A percentile compares a stretch with the other conserved stretches of the same genome.
These are phyloP conservation scores for Cryptococcus sp. DNA, from an alignment of 1,284 basidiomycete species.

Conservation along the genomic window DNA sequence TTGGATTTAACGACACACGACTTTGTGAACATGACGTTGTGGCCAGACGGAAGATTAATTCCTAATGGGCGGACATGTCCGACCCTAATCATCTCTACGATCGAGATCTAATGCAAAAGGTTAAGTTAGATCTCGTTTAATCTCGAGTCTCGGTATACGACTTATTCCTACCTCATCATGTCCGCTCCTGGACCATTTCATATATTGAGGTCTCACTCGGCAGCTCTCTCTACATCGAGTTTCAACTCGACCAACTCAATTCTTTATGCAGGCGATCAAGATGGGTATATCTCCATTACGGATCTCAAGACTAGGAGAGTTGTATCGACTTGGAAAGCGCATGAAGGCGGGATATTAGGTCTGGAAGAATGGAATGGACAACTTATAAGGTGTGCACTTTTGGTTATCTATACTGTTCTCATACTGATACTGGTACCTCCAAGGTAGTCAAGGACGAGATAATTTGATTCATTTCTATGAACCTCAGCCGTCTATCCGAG, in stretches of 20 bases:
- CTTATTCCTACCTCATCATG: conserved; percentile 10
- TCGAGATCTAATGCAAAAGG: no score
- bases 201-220: conserved; percentile 65
- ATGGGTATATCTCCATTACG: conserved; percentile 65
- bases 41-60: no score
- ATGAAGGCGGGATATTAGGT: conserved; percentile 67
- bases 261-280: conserved; percentile 73
- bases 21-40: no score
- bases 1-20: no score
- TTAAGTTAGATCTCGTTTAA: neutral
- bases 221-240: conserved; percentile 53
- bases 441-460: conserved; percentile 71
- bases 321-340: conserved; percentile 68
- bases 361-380: conserved; percentile 64
- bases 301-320: conserved; percentile 67
- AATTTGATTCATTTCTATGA: conserved; percentile 52
- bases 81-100: no score
- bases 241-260: conserved; percentile 66
- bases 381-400: conserved; percentile 63
- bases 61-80: no score
- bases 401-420: conserved; percentile 9
- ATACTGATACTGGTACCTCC: neutral
- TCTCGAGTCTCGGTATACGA: neutral
- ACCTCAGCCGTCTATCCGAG: conserved; percentile 57
- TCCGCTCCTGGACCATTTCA: conserved; percentile 58